These are phyloP conservation scores for Boletellus emodensis DNA, from an alignment of 768 basidiomycete species.

Conservation along the genomic window DNA sequence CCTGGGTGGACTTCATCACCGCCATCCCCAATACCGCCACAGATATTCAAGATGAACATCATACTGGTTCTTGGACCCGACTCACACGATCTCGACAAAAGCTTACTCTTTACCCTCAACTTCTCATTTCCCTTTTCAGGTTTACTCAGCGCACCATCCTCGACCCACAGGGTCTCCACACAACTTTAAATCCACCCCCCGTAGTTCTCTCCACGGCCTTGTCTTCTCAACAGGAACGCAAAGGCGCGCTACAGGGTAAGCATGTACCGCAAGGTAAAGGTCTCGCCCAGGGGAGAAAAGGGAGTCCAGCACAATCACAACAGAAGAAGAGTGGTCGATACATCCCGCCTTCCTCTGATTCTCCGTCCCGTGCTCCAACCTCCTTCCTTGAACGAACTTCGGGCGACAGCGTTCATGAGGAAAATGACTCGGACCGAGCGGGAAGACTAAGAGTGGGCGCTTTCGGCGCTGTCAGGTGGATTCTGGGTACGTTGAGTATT, in stretches of 20 bases:
- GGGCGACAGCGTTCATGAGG: constrained; percentile 45
- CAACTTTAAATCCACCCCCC: constrained; percentile 61
- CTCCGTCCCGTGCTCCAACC: constrained; percentile 24
- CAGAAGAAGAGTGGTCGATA: constrained; percentile 32
- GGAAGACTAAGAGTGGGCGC: constrained; percentile 68
- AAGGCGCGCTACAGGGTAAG: background rate
- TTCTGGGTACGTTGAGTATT: constrained; percentile 47
- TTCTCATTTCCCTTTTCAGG: constrained; percentile 37
- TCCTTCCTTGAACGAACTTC: constrained; percentile 15
- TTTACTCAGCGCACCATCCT: constrained; percentile 56
- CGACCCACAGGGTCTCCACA: constrained; percentile 58
- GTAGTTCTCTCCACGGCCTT: constrained; percentile 25
- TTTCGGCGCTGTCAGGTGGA: constrained; percentile 60
- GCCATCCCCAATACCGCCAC: constrained; percentile 2
- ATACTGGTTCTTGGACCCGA: background rate
- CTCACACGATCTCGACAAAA: constrained; percentile 1
- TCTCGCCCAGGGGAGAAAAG: constrained; percentile 17
- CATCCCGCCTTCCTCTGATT: constrained; percentile 29
- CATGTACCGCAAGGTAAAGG: constrained; percentile 4
- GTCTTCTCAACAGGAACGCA: constrained; percentile 10
- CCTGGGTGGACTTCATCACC: constrained; percentile 47
- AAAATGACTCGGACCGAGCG: constrained; percentile 62
- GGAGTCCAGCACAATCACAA: constrained; percentile 21
- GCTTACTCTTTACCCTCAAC: constrained; percentile 31
- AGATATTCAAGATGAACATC: constrained; percentile 2